Percentiles rank a stretch among this genome's conserved stretches.
Conservation (phyloP, 192 early-diverging fungal species). For the Radiomyces spectabilis region DNA sequence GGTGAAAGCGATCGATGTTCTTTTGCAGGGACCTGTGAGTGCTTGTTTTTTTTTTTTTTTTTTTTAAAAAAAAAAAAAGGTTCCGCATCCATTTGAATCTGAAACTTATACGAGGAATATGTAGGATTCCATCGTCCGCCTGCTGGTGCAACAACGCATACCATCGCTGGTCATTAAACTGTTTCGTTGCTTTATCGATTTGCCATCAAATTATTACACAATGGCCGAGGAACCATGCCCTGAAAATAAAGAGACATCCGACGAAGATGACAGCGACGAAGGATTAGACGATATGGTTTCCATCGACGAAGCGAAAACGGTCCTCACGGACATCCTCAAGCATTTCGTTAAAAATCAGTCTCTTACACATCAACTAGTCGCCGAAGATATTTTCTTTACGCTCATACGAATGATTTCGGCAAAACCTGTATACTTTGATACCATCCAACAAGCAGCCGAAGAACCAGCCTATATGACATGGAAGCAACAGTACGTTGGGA, state of each 20-base stretch:
- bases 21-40: conserved; percentile 43
- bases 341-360: conserved; percentile 25
- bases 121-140: conserved; percentile 26
- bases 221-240: neutral
- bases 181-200: conserved; percentile 32
- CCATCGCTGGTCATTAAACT: conserved; percentile 32
- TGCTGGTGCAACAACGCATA: conserved; percentile 29
- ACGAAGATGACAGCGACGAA: neutral
- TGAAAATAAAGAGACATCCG: neutral
- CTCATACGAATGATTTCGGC: conserved; percentile 23
- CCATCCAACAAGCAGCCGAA: neutral
- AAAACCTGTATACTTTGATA: conserved; percentile 4
- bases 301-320: conserved; percentile 14
- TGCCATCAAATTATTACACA: conserved; percentile 8
- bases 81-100: no score
- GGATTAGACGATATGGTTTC: conserved; percentile 13
- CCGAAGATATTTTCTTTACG: conserved; percentile 33
- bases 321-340: conserved; percentile 26
- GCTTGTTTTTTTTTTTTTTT: no score
- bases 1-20: conserved; percentile 33
- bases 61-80: neutral
- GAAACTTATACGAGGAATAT: neutral
- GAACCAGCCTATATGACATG: conserved; percentile 15
- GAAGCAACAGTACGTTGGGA: conserved; percentile 23
- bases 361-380: conserved; percentile 18